These are phyloP conservation scores for Limonium bicolor DNA, from an alignment of 148 eudicot genomes.

Conservation along the genomic window DNA sequence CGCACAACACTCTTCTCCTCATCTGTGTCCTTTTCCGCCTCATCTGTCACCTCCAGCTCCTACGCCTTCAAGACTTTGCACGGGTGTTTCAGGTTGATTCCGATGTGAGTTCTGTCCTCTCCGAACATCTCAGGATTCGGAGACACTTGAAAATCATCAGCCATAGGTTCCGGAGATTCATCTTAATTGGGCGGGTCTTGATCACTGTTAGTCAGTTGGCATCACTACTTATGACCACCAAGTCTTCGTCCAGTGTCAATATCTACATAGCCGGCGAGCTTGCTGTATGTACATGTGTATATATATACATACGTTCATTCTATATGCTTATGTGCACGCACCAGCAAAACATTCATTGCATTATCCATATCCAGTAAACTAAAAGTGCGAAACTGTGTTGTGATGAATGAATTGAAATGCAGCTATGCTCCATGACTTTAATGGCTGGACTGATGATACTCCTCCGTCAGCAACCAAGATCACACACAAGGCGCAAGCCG, in stretches of 20 bases:
- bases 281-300: conserved; percentile 64
- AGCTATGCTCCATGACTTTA: conserved; percentile 3
- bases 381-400: too few species aligned
- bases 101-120: conserved; percentile 50
- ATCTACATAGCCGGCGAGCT: conserved; percentile 71
- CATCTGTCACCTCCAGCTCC: conserved; percentile 69
- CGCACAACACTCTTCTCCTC: conserved; percentile 54
- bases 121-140: conserved; percentile 61
- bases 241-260: conserved; percentile 28
- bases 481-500: conserved; percentile 9
- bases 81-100: conserved; percentile 50
- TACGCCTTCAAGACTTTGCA: conserved; percentile 76
- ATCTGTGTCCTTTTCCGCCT: conserved; percentile 65
- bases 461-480: conserved; percentile 6
- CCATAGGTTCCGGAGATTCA: conserved; percentile 68
- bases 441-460: conserved; percentile 3
- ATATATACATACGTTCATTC: too few species aligned
- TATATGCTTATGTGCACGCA: too few species aligned
- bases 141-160: conserved; percentile 62
- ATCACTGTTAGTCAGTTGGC: conserved; percentile 72
- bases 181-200: conserved; percentile 36
- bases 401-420: not conserved
- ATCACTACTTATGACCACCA: conserved; percentile 55
- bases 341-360: too few species aligned
- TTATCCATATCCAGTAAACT: too few species aligned